These are phyloP conservation scores for Aspergillus neoniger DNA, from an alignment of 2,329 filamentous ascomycete genomes.

Conservation along the genomic window DNA sequence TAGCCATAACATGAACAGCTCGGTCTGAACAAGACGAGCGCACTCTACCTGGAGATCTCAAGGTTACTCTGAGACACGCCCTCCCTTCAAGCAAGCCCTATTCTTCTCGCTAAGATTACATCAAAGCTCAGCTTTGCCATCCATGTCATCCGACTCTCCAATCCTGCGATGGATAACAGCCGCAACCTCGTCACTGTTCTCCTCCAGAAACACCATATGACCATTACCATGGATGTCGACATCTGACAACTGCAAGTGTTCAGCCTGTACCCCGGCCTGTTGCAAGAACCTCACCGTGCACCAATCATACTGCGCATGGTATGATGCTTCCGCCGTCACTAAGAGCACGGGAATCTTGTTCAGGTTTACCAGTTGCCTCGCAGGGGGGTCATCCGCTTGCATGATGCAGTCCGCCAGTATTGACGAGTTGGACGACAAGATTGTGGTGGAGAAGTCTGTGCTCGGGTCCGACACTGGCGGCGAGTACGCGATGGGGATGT, in stretches of 20 bases:
- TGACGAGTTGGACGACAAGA: slow-evolving; percentile 15
- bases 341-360: slow-evolving; percentile 51
- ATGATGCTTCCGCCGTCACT: slow-evolving; percentile 56
- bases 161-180: slow-evolving; percentile 16
- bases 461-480: slow-evolving; percentile 14
- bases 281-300: slow-evolving; percentile 55
- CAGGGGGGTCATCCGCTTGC: slow-evolving; percentile 35
- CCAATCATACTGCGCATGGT: slow-evolving; percentile 58
- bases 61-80: too few relatives aligned
- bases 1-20: too few relatives aligned
- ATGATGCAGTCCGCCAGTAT: slow-evolving; percentile 37
- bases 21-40: too few relatives aligned
- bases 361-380: slow-evolving; percentile 53
- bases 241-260: slow-evolving; percentile 50
- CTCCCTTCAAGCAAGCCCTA: too few relatives aligned
- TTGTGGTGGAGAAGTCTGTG: slow-evolving; percentile 17
- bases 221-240: slow-evolving; percentile 56
- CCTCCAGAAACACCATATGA: slow-evolving; percentile 47
- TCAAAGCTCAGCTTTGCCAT: not conserved
- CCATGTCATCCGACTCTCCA: not conserved
- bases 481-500: slow-evolving; percentile 21
- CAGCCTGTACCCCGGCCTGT: slow-evolving; percentile 53
- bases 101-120: too few relatives aligned
- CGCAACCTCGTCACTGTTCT: slow-evolving; percentile 27
- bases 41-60: too few relatives aligned